Evolutionary conservation across 2,329 filamentous ascomycete genomes (phyloP), one percentile per base, ranked within the genome.

Genomic region (Cladophialophora yegresii): DNA sequence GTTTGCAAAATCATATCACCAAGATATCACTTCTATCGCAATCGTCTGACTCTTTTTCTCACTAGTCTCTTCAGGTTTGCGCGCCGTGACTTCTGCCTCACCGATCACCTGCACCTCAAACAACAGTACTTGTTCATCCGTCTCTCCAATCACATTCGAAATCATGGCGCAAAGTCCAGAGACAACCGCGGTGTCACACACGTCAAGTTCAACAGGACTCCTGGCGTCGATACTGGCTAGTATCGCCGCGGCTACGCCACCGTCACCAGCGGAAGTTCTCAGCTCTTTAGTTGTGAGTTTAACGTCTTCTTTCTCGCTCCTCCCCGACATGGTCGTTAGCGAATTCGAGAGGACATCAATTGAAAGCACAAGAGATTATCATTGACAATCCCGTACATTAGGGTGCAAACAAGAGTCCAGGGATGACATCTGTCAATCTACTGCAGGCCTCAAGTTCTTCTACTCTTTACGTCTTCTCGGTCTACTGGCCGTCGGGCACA

Each of bases 21-120:
- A 20, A 22, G 7, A 26, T 28, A 50, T 50, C 47, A 50, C 47
- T 50, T 22, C 20, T 7, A 20, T 2, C 13, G 47, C 3, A 28
- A 50, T 9, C 9, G 5, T 26, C 47, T 50, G 47, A 50, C 47
- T n/a, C 9, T 50, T 22, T 28, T 23, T 50, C 23, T 26, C 22
- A 10, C 20, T 23, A 50, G 47, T 50, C 20, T 26, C 47, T 50
- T 50, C 47, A 28, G 20, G 12, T 50, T 50, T 28, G 16, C 20
- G 26, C 51, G 28, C 16, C 26, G 8, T 20, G 23, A 54, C 51
- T 54, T 32, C 51, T 33, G 0, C 51, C 9, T 10, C 16, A 30
- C 26, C 12, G 51, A 16, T 54, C 23, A 54, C 51, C 51, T 54
- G 51, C 26, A 30, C 51, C 23, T 33, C 51, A n/a, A 32, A n/a